A percentile compares a stretch with the other conserved stretches of the same genome.
These are phyloP conservation scores for Scleroderma bovista DNA, from an alignment of 768 basidiomycete genomes.

Conservation along the genomic window DNA sequence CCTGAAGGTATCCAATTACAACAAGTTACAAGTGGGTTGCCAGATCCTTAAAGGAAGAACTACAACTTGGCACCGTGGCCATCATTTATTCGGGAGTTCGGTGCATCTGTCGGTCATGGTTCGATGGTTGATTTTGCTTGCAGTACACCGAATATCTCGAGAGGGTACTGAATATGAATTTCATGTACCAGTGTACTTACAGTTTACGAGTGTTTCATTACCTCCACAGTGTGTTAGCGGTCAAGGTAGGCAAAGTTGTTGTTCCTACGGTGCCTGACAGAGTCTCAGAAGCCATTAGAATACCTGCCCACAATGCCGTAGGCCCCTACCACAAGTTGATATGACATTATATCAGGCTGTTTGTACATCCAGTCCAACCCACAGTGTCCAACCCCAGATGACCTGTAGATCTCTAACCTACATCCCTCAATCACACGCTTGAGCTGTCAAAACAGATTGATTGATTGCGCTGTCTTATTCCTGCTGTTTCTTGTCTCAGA, in stretches of 20 bases:
- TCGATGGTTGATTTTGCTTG: not conserved
- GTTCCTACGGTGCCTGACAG: not conserved
- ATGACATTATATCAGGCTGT: too few relatives aligned
- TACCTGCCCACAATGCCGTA: constrained; percentile 85
- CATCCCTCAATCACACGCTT: too few relatives aligned
- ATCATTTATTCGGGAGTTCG: constrained; percentile 74
- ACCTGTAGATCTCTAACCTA: too few relatives aligned
- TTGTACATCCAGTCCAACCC: too few relatives aligned
- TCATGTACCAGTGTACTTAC: not conserved
- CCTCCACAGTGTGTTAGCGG: constrained; percentile 61
- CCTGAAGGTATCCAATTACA: too few relatives aligned
- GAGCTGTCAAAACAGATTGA: too few relatives aligned
- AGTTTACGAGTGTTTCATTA: constrained; percentile 9
- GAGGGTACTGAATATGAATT: constrained; percentile 39
- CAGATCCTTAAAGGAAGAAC: constrained; percentile 46
- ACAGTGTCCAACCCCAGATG: too few relatives aligned
- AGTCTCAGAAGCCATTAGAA: constrained; percentile 41
- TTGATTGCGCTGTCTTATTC: too few relatives aligned
- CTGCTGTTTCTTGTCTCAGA: too few relatives aligned
- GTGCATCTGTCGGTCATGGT: constrained; percentile 1
- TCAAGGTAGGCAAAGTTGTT: constrained; percentile 48
- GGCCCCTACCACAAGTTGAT: constrained; percentile 76
- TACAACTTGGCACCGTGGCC: constrained; percentile 88
- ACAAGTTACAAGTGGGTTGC: constrained; percentile 34
- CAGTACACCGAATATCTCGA: constrained; percentile 88